These are phyloP conservation scores for Lagenidium sp. DNA, from an alignment of 352 stramenopile species.

Conservation along the genomic window DNA sequence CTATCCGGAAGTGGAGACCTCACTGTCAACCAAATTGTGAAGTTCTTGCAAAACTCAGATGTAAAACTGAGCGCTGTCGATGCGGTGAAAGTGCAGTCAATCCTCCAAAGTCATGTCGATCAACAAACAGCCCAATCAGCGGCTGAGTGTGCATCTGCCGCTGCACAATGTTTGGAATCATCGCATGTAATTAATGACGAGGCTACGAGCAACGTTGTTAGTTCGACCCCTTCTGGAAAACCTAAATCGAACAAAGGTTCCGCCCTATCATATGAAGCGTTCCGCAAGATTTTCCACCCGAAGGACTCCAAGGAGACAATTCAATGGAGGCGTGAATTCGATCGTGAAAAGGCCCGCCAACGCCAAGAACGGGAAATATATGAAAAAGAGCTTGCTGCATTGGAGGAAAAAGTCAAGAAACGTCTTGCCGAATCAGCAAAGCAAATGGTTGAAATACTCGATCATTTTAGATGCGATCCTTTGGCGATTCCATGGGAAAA, in stretches of 20 bases:
- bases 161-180: neutral
- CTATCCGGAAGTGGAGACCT: conserved; percentile 60
- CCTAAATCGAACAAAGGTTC: no score
- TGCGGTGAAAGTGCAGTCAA: conserved; percentile 40
- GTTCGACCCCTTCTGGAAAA: conserved; percentile 1
- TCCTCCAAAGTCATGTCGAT: conserved; percentile 42
- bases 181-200: neutral
- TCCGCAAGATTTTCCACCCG: conserved; percentile 57
- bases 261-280: conserved; percentile 60
- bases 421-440: conserved; percentile 62
- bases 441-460: conserved; percentile 58
- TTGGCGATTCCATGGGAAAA: conserved; percentile 45
- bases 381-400: conserved; percentile 36
- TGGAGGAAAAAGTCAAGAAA: conserved; percentile 72
- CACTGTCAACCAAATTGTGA: conserved; percentile 49
- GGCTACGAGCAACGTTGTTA: neutral
- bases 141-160: neutral
- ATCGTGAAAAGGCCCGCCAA: conserved; percentile 41
- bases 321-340: conserved; percentile 61
- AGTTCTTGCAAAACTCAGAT: conserved; percentile 62
- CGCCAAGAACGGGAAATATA: conserved; percentile 69
- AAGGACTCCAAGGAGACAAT: conserved; percentile 30
- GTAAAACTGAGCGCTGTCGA: conserved; percentile 49
- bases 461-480: conserved; percentile 43
- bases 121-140: conserved; percentile 4